Evolutionary conservation across 1,284 basidiomycete species (phyloP).

Genomic region (Rhizoctonia solani): DNA sequence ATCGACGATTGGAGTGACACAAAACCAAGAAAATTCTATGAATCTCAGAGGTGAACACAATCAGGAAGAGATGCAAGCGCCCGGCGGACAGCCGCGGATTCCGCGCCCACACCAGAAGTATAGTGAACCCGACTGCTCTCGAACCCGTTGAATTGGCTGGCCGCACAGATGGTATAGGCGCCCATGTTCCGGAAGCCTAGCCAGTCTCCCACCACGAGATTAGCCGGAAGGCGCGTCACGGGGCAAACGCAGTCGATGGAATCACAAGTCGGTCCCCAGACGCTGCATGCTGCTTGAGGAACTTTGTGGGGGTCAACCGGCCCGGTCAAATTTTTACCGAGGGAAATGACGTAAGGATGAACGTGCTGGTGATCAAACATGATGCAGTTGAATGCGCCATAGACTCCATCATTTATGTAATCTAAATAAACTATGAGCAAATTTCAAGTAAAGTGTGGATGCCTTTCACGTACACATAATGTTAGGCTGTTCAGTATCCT

Average conservation of each 20-base stretch:
- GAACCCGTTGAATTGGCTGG: conserved; percentile 87
- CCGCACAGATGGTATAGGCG: conserved; percentile 90
- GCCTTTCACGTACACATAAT: conserved; percentile 74
- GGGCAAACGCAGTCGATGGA: conserved; percentile 83
- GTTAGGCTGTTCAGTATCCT: conserved; percentile 58
- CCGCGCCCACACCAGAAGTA: conserved; percentile 56
- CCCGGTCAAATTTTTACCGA: conserved; percentile 43
- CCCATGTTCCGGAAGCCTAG: conserved; percentile 91
- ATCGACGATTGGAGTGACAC: not conserved
- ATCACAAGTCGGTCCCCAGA: conserved; percentile 81
- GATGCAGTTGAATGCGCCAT: conserved; percentile 98
- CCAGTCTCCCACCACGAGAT: conserved; percentile 85
- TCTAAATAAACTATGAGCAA: conserved; percentile 54
- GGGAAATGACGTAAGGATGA: conserved; percentile 77
- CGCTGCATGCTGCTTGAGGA: conserved; percentile 50
- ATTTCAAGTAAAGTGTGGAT: conserved; percentile 30
- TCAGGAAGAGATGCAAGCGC: conserved; percentile 29
- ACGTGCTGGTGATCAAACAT: conserved; percentile 92
- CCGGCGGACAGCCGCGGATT: conserved; percentile 37
- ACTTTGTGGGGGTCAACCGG: conserved; percentile 42
- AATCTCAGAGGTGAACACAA: not conserved
- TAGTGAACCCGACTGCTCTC: conserved; percentile 67
- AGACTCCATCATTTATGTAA: conserved; percentile 98
- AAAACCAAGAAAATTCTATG: not conserved
- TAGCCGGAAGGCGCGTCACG: conserved; percentile 62